A percentile compares a stretch with the other conserved stretches of the same genome.
Conservation (phyloP, 345 rosid species). For the Xanthoceras sorbifolium region DNA sequence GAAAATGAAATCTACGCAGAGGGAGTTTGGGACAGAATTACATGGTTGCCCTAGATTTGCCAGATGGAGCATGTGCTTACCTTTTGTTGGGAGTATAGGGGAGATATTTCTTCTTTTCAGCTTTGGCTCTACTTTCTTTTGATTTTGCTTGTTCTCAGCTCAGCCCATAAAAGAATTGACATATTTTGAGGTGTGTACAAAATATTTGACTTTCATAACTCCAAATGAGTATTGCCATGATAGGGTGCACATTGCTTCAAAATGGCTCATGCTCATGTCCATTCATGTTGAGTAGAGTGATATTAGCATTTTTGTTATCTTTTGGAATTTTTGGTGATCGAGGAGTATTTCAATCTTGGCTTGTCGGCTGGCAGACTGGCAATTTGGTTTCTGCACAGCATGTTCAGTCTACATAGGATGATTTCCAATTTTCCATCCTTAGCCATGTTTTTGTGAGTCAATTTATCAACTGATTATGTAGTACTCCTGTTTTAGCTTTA, state of each 20-base stretch:
- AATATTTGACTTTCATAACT: not conserved
- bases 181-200: not conserved
- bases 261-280: not conserved
- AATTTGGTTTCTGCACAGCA: not conserved
- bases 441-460: no score
- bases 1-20: not conserved
- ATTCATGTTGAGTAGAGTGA: not conserved
- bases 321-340: not conserved
- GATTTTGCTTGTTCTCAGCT: not conserved
- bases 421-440: no score
- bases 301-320: not conserved
- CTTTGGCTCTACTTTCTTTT: no score
- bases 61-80: not conserved
- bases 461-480: no score
- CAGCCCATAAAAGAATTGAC: not conserved
- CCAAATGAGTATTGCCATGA: not conserved
- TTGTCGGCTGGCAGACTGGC: not conserved
- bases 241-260: not conserved
- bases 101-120: not conserved
- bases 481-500: no score
- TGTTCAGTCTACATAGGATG: no score
- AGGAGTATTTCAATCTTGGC: not conserved
- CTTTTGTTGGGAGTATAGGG: not conserved
- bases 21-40: not conserved
- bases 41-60: not conserved